phyloP scores from a whole-genome alignment of 345 rosid species.

The Populus davidiana region DNA sequence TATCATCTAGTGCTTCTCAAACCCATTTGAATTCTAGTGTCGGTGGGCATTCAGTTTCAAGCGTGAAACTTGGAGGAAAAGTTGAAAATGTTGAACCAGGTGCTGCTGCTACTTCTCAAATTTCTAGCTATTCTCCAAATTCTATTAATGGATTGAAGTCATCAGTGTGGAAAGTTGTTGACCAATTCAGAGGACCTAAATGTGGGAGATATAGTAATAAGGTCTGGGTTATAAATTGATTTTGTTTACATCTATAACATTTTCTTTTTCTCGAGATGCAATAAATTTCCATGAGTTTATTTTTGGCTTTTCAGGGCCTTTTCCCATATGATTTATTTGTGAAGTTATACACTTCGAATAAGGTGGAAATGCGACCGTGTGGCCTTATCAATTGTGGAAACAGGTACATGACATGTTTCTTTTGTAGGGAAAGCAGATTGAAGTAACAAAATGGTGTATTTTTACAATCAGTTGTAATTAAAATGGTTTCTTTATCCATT shows the following conservation, averaged over 20 bases:
- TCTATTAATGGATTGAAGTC: constrained; percentile 50
- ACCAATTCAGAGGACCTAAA: constrained; percentile 60
- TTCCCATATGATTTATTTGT: constrained; percentile 78
- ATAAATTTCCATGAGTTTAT: constrained; percentile 5
- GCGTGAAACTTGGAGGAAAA: constrained; percentile 36
- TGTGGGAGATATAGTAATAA: constrained; percentile 55
- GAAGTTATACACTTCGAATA: constrained; percentile 65
- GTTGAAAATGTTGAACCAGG: constrained; percentile 29
- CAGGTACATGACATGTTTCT: constrained; percentile 44
- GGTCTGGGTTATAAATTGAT: constrained; percentile 40
- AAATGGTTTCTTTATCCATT: neutral
- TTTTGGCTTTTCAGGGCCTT: constrained; percentile 52
- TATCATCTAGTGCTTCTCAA: constrained; percentile 30
- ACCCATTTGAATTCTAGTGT: constrained; percentile 30
- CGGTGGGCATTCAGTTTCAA: constrained; percentile 30
- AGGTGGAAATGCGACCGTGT: constrained; percentile 69
- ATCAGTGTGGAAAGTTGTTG: constrained; percentile 62
- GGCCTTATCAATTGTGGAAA: constrained; percentile 91
- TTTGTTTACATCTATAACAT: neutral
- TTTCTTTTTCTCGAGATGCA: neutral
- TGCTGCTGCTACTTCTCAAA: constrained; percentile 28
- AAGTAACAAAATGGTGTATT: constrained; percentile 7
- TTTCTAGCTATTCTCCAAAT: constrained; percentile 31
- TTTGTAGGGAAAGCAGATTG: neutral
- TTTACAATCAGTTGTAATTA: neutral